These are phyloP conservation scores for Aquilaria sinensis DNA, from an alignment of 345 rosid species.

Conservation along the genomic window DNA sequence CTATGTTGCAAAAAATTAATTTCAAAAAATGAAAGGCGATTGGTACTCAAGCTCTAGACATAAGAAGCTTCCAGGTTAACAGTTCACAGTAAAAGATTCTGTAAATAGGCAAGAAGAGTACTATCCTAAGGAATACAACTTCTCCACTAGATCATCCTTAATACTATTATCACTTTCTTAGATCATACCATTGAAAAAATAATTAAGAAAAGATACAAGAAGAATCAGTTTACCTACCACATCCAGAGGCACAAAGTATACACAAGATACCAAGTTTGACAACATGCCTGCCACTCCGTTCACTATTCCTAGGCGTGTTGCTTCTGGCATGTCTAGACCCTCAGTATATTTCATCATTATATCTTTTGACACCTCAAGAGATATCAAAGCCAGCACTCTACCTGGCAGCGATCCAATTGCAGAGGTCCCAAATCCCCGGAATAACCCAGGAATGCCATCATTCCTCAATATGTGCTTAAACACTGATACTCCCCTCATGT, in stretches of 20 bases:
- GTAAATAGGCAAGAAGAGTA: too few species aligned
- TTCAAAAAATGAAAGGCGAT: too few species aligned
- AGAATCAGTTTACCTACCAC: conserved; percentile 40
- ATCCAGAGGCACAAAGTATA: conserved; percentile 55
- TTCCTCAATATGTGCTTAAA: conserved; percentile 31
- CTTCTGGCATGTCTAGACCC: conserved; percentile 38
- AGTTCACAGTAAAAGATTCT: too few species aligned
- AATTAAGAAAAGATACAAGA: not conserved
- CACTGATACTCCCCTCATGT: conserved; percentile 28
- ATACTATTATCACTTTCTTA: too few species aligned
- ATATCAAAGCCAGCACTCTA: conserved; percentile 49
- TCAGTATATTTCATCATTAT: conserved; percentile 37
- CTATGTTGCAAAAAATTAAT: too few species aligned
- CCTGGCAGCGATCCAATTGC: conserved; percentile 59
- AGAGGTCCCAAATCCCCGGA: conserved; percentile 57
- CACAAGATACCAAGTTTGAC: conserved; percentile 53
- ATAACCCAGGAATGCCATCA: conserved; percentile 42
- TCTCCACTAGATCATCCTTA: too few species aligned
- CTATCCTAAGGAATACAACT: too few species aligned
- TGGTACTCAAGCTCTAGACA: too few species aligned
- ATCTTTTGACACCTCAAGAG: conserved; percentile 57
- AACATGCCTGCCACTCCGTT: conserved; percentile 66
- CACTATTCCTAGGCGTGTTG: conserved; percentile 49
- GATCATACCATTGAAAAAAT: too few species aligned
- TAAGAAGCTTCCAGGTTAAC: too few species aligned